Percentiles rank a stretch among this genome's conserved stretches.
These are phyloP conservation scores for Aspergillus clavatus DNA, from an alignment of 2,329 filamentous ascomycete genomes.

Conservation along the genomic window DNA sequence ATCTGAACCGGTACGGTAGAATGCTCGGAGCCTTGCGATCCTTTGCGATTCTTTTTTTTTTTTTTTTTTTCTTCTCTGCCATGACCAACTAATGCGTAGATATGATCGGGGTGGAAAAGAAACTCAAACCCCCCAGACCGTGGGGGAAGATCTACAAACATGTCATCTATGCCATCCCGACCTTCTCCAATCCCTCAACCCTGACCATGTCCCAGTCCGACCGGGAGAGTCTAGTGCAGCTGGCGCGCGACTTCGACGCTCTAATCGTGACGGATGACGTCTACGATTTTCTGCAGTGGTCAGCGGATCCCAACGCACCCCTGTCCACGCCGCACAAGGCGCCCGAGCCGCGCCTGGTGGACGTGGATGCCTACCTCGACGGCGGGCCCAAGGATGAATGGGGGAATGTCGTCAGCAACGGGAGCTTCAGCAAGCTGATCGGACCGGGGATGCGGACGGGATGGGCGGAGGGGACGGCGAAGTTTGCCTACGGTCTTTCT, in stretches of 20 bases:
- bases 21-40: background rate
- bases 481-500: slow-evolving; percentile 55
- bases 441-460: slow-evolving; percentile 78
- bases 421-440: slow-evolving; percentile 82
- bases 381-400: slow-evolving; percentile 59
- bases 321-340: slow-evolving; percentile 35
- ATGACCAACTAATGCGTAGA: slow-evolving; percentile 5
- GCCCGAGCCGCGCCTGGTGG: slow-evolving; percentile 65
- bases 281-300: slow-evolving; percentile 89
- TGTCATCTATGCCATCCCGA: slow-evolving; percentile 82
- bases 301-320: slow-evolving; percentile 30
- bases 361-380: slow-evolving; percentile 67
- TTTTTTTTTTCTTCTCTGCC: background rate
- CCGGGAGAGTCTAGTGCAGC: slow-evolving; percentile 63
- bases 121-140: slow-evolving; percentile 54
- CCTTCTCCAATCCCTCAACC: slow-evolving; percentile 82
- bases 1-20: slow-evolving; percentile 39
- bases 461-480: slow-evolving; percentile 73
- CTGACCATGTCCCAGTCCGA: slow-evolving; percentile 70
- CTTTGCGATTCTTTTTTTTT: background rate
- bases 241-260: slow-evolving; percentile 74
- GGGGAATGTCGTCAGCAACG: slow-evolving; percentile 79
- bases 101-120: slow-evolving; percentile 32
- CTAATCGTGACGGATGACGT: slow-evolving; percentile 88
- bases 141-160: slow-evolving; percentile 78